phyloP scores from a whole-genome alignment of 345 rosid species.

The Salix purpurea region DNA sequence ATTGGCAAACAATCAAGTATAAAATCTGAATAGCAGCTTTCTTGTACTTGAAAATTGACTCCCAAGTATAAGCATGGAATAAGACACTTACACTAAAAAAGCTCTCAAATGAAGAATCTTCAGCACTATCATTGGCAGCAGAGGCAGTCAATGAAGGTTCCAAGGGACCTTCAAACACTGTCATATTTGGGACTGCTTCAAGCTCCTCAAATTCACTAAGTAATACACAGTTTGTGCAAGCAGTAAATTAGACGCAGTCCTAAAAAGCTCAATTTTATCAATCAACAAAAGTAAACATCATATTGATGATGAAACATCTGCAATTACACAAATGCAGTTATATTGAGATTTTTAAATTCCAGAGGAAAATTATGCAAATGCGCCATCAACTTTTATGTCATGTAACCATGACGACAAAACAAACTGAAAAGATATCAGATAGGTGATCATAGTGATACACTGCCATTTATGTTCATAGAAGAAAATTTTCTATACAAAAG shows the following conservation, averaged over 20 bases:
- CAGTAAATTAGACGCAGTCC: neutral
- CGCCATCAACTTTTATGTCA: neutral
- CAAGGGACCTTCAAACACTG: conserved; percentile 53
- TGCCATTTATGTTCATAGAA: neutral
- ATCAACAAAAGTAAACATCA: conserved; percentile 1
- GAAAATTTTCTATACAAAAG: neutral
- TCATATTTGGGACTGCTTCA: conserved; percentile 56
- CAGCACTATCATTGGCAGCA: conserved; percentile 36
- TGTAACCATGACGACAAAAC: neutral
- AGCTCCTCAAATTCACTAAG: conserved; percentile 64
- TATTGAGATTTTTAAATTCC: neutral
- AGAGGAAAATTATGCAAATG: neutral
- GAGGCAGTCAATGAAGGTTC: conserved; percentile 48
- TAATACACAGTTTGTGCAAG: neutral
- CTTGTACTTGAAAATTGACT: neutral
- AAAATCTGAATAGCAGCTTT: neutral
- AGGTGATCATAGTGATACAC: neutral
- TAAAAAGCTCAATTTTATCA: neutral
- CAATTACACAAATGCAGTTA: neutral
- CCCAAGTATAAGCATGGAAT: neutral
- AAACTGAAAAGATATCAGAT: neutral
- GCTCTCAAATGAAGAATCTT: conserved; percentile 53
- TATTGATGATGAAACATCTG: neutral
- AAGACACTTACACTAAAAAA: conserved; percentile 48
- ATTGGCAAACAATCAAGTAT: neutral